Evolutionary conservation across 2,329 filamentous ascomycete species (phyloP).

Genomic region (Fusarium sp.): DNA sequence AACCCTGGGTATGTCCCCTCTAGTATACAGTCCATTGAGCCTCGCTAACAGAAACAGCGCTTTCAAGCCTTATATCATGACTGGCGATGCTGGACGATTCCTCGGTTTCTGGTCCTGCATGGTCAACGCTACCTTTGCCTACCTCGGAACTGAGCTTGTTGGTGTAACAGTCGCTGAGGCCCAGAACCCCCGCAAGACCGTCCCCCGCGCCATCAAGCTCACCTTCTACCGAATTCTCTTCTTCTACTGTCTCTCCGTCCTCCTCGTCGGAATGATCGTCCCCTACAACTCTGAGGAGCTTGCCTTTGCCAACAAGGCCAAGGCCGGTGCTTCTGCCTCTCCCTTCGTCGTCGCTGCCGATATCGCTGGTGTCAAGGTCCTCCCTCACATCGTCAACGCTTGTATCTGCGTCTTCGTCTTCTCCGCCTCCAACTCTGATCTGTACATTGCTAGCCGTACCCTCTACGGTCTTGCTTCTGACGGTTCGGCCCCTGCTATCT

Average conservation of each 20-base stretch:
- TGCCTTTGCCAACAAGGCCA: conserved; percentile 61
- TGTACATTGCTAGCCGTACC: conserved; percentile 79
- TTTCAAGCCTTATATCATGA: conserved; percentile 45
- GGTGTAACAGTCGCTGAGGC: conserved; percentile 83
- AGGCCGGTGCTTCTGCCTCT: conserved; percentile 57
- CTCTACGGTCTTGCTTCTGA: conserved; percentile 78
- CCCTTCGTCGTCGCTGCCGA: conserved; percentile 80
- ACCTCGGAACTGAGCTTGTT: conserved; percentile 79
- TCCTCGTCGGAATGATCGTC: conserved; percentile 80
- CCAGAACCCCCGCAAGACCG: conserved; percentile 79
- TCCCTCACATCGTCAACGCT: conserved; percentile 76
- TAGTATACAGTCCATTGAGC: accelerated
- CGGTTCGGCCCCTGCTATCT: conserved; percentile 75
- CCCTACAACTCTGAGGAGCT: conserved; percentile 73
- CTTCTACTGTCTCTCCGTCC: conserved; percentile 79
- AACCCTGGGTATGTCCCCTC: conserved; percentile 55
- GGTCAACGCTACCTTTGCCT: conserved; percentile 81
- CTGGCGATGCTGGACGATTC: conserved; percentile 58
- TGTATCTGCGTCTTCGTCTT: conserved; percentile 81
- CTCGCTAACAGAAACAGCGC: conserved; percentile 44
- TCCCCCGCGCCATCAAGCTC: conserved; percentile 80
- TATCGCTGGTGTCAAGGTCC: conserved; percentile 67
- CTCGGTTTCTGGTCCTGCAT: conserved; percentile 75
- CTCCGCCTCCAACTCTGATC: conserved; percentile 78
- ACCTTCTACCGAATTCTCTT: conserved; percentile 85